A percentile compares a stretch with the other conserved stretches of the same genome.
Evolutionary conservation across 352 stramenopile species (phyloP).

Genomic region (Albugo laibachii): DNA sequence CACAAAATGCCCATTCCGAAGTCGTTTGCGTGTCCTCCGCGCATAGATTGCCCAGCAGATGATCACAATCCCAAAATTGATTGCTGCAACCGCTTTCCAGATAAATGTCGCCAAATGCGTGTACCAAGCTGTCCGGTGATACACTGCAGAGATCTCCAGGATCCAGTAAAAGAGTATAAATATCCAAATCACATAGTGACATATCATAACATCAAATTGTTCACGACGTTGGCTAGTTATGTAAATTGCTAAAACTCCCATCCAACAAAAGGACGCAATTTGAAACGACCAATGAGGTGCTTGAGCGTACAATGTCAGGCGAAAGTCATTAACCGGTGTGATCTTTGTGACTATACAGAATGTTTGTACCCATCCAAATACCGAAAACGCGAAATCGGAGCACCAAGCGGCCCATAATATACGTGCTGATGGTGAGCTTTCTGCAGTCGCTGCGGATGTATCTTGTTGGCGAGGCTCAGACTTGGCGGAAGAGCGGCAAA

Average conservation of each 20-base stretch:
- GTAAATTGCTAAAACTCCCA: slow-evolving; percentile 48
- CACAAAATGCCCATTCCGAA: slow-evolving; percentile 25
- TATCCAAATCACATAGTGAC: slow-evolving; percentile 62
- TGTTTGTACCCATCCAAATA: not conserved
- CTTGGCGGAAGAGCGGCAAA: not conserved
- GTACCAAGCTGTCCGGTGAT: slow-evolving; percentile 23
- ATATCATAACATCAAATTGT: slow-evolving; percentile 50
- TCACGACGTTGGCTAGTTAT: slow-evolving; percentile 37
- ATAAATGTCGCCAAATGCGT: slow-evolving; percentile 35
- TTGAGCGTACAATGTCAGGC: not conserved
- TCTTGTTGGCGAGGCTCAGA: not conserved
- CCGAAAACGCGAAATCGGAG: not conserved
- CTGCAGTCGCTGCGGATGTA: not conserved
- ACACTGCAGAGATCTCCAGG: slow-evolving; percentile 44
- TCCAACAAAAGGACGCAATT: slow-evolving; percentile 64
- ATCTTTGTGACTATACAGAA: not conserved
- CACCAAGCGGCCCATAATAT: not conserved
- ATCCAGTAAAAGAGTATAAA: slow-evolving; percentile 55
- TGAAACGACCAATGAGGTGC: slow-evolving; percentile 51
- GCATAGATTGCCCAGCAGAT: slow-evolving; percentile 39
- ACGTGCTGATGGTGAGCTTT: not conserved
- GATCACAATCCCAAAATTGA: slow-evolving; percentile 36
- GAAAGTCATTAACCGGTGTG: not conserved
- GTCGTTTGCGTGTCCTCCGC: slow-evolving; percentile 21
- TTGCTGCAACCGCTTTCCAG: slow-evolving; percentile 42